phyloP scores from a whole-genome alignment of 2,329 filamentous ascomycete genomes.

The Elsinoe batatas region DNA sequence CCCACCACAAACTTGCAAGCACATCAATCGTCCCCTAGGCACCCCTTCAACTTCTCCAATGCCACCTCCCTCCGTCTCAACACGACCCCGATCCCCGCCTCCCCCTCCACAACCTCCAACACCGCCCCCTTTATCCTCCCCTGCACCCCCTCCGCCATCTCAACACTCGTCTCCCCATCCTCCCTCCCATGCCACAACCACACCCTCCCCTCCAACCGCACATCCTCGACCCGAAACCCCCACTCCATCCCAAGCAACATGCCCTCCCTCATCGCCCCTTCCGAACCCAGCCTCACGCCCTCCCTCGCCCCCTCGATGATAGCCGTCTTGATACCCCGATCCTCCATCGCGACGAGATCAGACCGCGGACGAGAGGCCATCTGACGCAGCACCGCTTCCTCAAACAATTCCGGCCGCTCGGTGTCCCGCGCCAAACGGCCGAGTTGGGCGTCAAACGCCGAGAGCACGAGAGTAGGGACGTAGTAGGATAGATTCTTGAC shows the following conservation, averaged over 20 bases:
- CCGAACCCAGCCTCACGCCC: background rate
- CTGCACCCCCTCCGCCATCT: background rate
- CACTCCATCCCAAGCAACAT: background rate
- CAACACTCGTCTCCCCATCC: background rate
- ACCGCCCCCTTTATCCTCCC: background rate
- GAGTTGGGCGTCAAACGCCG: background rate
- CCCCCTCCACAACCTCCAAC: constrained; percentile 2
- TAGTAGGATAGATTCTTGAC: background rate
- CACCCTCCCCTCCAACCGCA: background rate
- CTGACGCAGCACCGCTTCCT: background rate
- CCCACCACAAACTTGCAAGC: no score
- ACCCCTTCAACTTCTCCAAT: background rate
- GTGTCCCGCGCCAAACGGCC: background rate
- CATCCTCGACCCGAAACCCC: background rate
- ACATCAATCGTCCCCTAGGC: background rate
- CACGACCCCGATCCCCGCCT: background rate
- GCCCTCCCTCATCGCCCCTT: constrained; percentile 2
- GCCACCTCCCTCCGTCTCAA: background rate
- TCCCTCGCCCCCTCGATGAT: background rate
- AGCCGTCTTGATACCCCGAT: background rate
- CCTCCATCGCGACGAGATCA: background rate
- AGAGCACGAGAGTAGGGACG: background rate
- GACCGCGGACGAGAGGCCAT: background rate
- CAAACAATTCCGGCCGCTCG: background rate
- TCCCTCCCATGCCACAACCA: background rate